Evolutionary conservation across 352 stramenopile species (phyloP), one percentile per base, ranked within the genome.

Genomic region (Pythium coloratum): DNA sequence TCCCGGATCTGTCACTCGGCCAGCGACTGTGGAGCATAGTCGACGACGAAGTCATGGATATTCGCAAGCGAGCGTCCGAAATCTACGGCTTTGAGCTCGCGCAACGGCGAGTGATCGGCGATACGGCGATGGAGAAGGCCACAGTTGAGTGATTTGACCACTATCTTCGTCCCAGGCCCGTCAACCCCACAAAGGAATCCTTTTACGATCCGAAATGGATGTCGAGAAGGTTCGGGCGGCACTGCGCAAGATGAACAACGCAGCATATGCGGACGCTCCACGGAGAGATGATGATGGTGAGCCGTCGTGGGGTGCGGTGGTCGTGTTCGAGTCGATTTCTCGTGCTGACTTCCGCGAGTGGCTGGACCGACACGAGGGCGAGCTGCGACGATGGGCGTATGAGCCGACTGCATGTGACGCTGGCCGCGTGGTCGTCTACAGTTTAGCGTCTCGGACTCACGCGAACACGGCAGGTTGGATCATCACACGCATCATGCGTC

Each of bases 11-110:
- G 24, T 77, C 80, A 3, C 54, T 78, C 16, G 46, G 67, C 2
- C 77, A 86, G 62, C 62, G 67, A 28, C 53, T 86, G n/a, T 73
- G 49, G 51, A 86, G 69, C 47, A 53, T 91, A 40, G 83, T 91
- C 58, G 82, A 74, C 53, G 62, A 70, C 33, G 73, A 86, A 5
- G 66, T 84, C 2, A 75, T 77, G 6, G 40, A 67, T 1, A 76
- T 86, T n/a, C 81, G 77, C 16, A 86, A 85, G 47, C 72, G 81
- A 34, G 77, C 82, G 3, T 62, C 70, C 4, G 71, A 87, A 33
- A 59, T 88, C 5, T 89, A 89, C 57, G 69, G 71, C 0, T 54
- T 62, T 14, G 77, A 89, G 49, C 56, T 87, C 46, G 69, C 47
- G 24, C 75, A 86, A 44, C 72, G 73, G 13, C 58, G 67, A 20